phyloP scores from a whole-genome alignment of 495 filamentous ascomycete species.

The Neurospora sp. region DNA sequence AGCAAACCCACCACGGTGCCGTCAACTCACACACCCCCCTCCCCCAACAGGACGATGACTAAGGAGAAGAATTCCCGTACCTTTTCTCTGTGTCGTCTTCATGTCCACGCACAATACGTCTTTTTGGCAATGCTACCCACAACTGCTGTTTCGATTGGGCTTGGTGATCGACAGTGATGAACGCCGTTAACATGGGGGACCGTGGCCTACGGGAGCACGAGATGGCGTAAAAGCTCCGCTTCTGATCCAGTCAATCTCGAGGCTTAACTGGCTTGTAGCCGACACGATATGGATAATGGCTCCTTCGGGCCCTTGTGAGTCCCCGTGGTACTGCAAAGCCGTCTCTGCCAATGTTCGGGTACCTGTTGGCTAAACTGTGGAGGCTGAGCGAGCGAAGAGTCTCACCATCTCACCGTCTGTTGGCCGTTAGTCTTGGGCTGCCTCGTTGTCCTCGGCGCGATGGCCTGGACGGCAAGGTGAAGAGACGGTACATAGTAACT shows the following conservation, averaged over 20 bases:
- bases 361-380: neutral
- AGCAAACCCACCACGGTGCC: neutral
- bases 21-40: neutral
- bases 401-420: neutral
- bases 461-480: neutral
- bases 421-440: conserved; percentile 12
- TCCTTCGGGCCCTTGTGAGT: conserved; percentile 5
- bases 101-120: neutral
- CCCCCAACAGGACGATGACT: neutral
- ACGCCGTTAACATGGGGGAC: conserved; percentile 20
- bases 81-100: neutral
- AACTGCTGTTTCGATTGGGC: conserved; percentile 13
- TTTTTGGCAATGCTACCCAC: conserved; percentile 8
- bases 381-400: neutral
- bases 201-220: conserved; percentile 20
- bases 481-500: neutral
- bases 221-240: conserved; percentile 20
- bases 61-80: neutral
- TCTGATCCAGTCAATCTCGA: conserved; percentile 13
- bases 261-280: conserved; percentile 15
- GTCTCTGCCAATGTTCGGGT: neutral
- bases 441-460: conserved; percentile 14
- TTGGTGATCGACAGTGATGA: conserved; percentile 26
- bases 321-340: neutral
- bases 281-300: conserved; percentile 16